Evolutionary conservation across 441 rosid genomes (phyloP), one percentile per base, ranked within the genome.

Genomic region (Euphorbia neoarborescens): DNA sequence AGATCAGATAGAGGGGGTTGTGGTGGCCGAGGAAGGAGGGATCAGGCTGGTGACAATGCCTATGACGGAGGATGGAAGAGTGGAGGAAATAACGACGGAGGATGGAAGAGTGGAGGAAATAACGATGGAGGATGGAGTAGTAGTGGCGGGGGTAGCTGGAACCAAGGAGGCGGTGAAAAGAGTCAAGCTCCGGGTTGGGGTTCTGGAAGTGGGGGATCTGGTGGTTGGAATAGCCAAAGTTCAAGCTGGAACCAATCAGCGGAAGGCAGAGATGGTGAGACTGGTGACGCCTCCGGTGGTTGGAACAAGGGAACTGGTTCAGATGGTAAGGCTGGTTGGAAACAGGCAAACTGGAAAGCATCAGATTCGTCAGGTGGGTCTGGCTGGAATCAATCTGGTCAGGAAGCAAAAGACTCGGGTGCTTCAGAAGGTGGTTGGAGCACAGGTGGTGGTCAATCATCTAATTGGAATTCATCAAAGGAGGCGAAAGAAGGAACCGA

Each of bases 1-100:
- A 42, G 77, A 0, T 78, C 50, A 19, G 69, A 71, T 0, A 58
- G 77, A 19, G 71, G 82, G 48, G 77, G 79, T 32, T 79, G 59
- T 68, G 69, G 81, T 7, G 81, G 84, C 15, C 69, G 82, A 50
- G 89, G 87, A 68, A 76, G 85, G 80, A 76, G 84, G 72, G 79
- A 73, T 64, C 62, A 72, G 6, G 54, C 65, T 54, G 71, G 68
- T 71, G 83, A 68, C 32, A 79, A 71, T 71, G 62, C 83, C 53
- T 77, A 61, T 3, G 81, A 79, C 76, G n/a, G n/a, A n/a, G n/a
- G n/a, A n/a, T 81, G 85, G 86, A 85, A 79, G 70, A 81, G 78
- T 61, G 79, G 69, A 50, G 71, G 27, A 19, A 54, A 67, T 25
- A 72, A 66, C 34, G 28, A 68, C 22, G 78, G 71, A 27, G 80